Evolutionary conservation across 139 green algal species (phyloP), one percentile per base, ranked within the genome.

Genomic region (Chlorokybus atmophyticus): DNA sequence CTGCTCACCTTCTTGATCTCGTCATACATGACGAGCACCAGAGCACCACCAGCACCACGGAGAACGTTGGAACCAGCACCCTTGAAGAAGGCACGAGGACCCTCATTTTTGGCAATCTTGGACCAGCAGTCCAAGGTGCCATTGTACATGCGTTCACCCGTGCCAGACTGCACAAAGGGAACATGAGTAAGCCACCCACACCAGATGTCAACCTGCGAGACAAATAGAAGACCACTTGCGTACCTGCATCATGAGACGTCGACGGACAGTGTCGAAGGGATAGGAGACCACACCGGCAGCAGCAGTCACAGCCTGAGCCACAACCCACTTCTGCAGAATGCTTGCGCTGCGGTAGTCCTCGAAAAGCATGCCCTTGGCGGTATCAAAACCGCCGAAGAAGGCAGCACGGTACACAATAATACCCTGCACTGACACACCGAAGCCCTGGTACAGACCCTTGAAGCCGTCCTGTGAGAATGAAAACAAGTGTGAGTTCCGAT

Each of bases 221-320:
- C n/a, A n/a, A n/a, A n/a, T n/a, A n/a, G n/a, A n/a, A n/a, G n/a
- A n/a, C n/a, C 47, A 81, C 80, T 49, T n/a, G n/a, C n/a, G n/a
- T n/a, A n/a, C n/a, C n/a, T 93, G 87, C 91, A 99, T 99, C 91
- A 97, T 97, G 66, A 99, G 86, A 31, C 91, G 77, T 74, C 92
- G 81, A 40, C 91, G 82, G 35, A 99, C 87, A 32, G 91, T 99
- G 79, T 99, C 91, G 73, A 99, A 95, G 60, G 91, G 91, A 70
- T 99, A 97, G 24, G 89, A 93, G 10, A 83, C 66, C 55, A 97
- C 69, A 47, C 89, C 87, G 49, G 82, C 79, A 8, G 68, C 65
- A 29, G 79, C 75, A 27, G 82, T 88, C 8, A 87, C 80, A 5
- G 77, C 70, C 76, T 94, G 85, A 8, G 85, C 85, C 24, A 92